A percentile compares a stretch with the other conserved stretches of the same genome.
phyloP scores from a whole-genome alignment of 75 land plant genomes.

The Picea sitchensis region DNA sequence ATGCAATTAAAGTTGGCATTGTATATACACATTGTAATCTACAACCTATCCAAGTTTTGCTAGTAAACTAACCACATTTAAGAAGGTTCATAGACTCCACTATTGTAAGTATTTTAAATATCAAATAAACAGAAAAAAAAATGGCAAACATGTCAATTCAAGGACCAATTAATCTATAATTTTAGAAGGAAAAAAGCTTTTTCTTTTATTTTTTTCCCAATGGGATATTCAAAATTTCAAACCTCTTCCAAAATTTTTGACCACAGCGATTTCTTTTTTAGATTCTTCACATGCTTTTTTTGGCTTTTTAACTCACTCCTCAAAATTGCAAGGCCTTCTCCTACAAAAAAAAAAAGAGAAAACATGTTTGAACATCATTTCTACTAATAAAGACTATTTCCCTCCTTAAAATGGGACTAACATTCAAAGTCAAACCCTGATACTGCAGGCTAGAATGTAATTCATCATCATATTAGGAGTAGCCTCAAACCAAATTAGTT shows the following conservation, averaged over 20 bases:
- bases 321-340: constrained; percentile 68
- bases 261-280: constrained; percentile 95
- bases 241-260: constrained; percentile 94
- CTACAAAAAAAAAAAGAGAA: constrained; percentile 32
- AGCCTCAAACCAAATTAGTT: background rate
- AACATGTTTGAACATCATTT: background rate
- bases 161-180: too few relatives aligned
- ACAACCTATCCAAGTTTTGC: background rate
- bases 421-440: background rate
- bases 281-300: constrained; percentile 73
- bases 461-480: background rate
- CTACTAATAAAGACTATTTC: background rate
- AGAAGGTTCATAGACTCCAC: background rate
- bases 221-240: background rate
- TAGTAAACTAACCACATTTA: background rate
- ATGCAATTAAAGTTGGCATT: background rate
- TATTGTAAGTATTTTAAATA: background rate
- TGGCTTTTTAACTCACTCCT: constrained; percentile 81
- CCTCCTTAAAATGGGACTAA: background rate
- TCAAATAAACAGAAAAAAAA: too few relatives aligned
- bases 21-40: background rate
- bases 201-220: too few relatives aligned
- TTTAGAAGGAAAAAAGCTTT: too few relatives aligned
- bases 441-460: background rate
- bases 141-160: too few relatives aligned